Percentiles rank a stretch among this genome's conserved stretches.
phyloP scores from a whole-genome alignment of 2,329 filamentous ascomycete genomes.

The Fusarium floridanum region DNA sequence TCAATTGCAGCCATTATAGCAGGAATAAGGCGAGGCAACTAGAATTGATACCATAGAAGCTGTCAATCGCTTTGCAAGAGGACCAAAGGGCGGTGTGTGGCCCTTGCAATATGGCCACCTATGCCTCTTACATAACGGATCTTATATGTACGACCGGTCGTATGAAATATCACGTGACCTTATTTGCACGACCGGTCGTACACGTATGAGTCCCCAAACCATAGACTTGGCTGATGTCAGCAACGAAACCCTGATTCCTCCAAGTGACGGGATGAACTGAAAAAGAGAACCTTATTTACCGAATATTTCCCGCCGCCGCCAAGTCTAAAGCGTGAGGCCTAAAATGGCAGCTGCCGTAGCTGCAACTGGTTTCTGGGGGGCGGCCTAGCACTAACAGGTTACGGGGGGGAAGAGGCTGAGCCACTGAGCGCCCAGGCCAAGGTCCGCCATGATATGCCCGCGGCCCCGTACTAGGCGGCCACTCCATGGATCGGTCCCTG shows the following conservation, averaged over 20 bases:
- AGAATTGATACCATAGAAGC: too few relatives aligned
- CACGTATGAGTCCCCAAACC: too few relatives aligned
- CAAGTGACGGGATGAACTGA: neutral
- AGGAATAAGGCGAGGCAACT: too few relatives aligned
- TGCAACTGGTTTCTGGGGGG: constrained; percentile 14
- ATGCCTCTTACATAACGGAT: too few relatives aligned
- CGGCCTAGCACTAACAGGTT: constrained; percentile 8
- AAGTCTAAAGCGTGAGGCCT: constrained; percentile 35
- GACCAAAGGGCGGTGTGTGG: too few relatives aligned
- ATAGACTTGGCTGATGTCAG: constrained; percentile 8
- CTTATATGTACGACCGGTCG: too few relatives aligned
- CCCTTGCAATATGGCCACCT: too few relatives aligned
- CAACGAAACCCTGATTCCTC: neutral
- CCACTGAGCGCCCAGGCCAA: constrained; percentile 33
- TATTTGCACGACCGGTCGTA: too few relatives aligned
- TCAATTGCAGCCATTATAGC: too few relatives aligned
- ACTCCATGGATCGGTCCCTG: constrained; percentile 21
- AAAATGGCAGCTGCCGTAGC: constrained; percentile 30
- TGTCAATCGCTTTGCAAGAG: too few relatives aligned
- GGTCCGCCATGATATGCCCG: constrained; percentile 34
- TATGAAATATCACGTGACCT: too few relatives aligned
- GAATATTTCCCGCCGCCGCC: constrained; percentile 40
- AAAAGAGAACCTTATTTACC: constrained; percentile 35
- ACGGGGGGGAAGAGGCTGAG: constrained; percentile 36
- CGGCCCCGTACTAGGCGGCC: neutral